Percentiles rank a stretch among this genome's conserved stretches.
phyloP scores from a whole-genome alignment of 1,284 basidiomycete genomes.

The Boletus sp. region DNA sequence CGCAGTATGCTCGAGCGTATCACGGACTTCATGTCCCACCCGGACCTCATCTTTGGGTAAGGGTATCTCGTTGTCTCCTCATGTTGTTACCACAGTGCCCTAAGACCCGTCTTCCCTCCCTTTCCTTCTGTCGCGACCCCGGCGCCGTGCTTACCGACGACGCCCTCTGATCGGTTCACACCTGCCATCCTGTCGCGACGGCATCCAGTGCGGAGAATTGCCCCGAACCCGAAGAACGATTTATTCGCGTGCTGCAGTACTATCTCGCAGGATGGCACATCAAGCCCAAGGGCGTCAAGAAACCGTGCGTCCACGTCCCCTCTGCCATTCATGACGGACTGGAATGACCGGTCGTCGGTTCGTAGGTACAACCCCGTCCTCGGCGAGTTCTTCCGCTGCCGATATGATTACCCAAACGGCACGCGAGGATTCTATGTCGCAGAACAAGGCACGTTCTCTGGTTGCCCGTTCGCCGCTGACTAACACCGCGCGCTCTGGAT shows the following conservation, averaged over 20 bases:
- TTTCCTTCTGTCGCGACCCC: not conserved
- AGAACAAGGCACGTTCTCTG: slow-evolving; percentile 77
- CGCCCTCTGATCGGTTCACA: not conserved
- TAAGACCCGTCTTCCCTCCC: slow-evolving; percentile 20
- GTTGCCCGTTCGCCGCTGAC: slow-evolving; percentile 5
- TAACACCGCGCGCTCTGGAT: slow-evolving; percentile 8
- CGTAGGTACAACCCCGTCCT: slow-evolving; percentile 93
- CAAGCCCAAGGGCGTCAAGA: slow-evolving; percentile 99
- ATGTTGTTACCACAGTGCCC: slow-evolving; percentile 23
- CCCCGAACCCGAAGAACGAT: slow-evolving; percentile 86
- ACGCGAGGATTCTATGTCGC: slow-evolving; percentile 96
- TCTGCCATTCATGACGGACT: not conserved
- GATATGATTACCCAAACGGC: slow-evolving; percentile 92
- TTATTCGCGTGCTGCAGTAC: slow-evolving; percentile 90
- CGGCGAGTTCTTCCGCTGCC: slow-evolving; percentile 97
- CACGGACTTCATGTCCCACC: slow-evolving; percentile 99
- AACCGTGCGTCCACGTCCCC: slow-evolving; percentile 69
- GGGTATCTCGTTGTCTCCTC: slow-evolving; percentile 39
- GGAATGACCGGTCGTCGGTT: slow-evolving; percentile 7
- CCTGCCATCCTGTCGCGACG: slow-evolving; percentile 1
- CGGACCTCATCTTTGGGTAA: slow-evolving; percentile 95
- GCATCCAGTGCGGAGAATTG: slow-evolving; percentile 63
- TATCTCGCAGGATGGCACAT: slow-evolving; percentile 99
- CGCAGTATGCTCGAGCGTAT: slow-evolving; percentile 94
- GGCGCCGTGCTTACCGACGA: not conserved